Conservation (phyloP, 2,329 filamentous ascomycete genomes). For the Colletotrichum liriopes region DNA sequence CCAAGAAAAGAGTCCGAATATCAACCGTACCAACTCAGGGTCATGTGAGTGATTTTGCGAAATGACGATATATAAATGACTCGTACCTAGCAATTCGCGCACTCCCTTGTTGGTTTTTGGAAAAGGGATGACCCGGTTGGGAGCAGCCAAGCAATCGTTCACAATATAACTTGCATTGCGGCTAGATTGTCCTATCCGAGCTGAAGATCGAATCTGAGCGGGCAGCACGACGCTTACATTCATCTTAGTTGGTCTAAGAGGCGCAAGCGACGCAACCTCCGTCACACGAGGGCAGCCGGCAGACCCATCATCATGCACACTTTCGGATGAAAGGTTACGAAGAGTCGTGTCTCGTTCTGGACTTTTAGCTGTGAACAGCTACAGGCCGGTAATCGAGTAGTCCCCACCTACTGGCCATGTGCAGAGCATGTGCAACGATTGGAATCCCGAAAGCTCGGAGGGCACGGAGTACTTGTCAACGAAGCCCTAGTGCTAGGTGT, state of each 20-base stretch:
- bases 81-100: background rate
- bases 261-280: conserved; percentile 12
- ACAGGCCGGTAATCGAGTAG: background rate
- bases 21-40: background rate
- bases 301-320: conserved; percentile 15
- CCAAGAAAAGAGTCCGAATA: no score
- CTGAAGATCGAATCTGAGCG: conserved; percentile 12
- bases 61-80: background rate
- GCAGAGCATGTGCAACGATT: background rate
- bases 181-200: background rate
- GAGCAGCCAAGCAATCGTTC: background rate
- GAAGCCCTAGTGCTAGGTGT: background rate
- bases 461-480: background rate
- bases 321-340: conserved; percentile 5
- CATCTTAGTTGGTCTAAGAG: background rate
- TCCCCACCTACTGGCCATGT: background rate
- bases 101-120: background rate
- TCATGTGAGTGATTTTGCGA: background rate
- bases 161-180: background rate
- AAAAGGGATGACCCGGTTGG: background rate
- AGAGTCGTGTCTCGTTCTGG: conserved; percentile 6
- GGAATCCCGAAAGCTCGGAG: conserved; percentile 1
- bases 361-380: background rate
- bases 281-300: background rate
- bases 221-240: conserved; percentile 6